Evolutionary conservation across 345 rosid species (phyloP).

Genomic region (Rhizophora apiculata): DNA sequence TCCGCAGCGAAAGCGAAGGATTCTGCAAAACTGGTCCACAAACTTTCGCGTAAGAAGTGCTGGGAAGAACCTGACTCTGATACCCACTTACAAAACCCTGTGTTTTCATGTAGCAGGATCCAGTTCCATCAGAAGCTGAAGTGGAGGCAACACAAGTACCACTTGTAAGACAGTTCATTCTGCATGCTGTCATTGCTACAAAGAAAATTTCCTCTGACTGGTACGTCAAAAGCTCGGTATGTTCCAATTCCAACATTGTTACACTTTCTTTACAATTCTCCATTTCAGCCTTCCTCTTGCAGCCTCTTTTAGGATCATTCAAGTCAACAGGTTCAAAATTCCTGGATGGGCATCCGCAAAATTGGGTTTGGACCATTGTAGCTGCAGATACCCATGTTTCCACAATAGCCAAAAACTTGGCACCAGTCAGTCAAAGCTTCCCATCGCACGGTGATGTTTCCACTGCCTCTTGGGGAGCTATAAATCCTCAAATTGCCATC

Average conservation of each 20-base stretch:
- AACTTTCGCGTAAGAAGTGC: constrained; percentile 56
- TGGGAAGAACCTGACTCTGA: constrained; percentile 38
- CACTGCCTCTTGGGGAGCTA: constrained; percentile 30
- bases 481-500: constrained; percentile 70
- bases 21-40: constrained; percentile 46
- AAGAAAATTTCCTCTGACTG: constrained; percentile 29
- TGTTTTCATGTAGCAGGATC: constrained; percentile 53
- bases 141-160: constrained; percentile 49
- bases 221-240: constrained; percentile 37
- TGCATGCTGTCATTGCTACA: constrained; percentile 44
- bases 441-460: constrained; percentile 37
- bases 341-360: constrained; percentile 52
- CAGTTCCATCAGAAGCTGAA: constrained; percentile 53
- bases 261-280: constrained; percentile 38
- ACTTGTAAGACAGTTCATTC: constrained; percentile 41
- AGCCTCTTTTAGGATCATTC: constrained; percentile 46
- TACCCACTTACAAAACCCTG: constrained; percentile 52
- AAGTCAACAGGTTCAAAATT: constrained; percentile 52
- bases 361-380: constrained; percentile 39
- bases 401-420: constrained; percentile 57
- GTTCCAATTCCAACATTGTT: constrained; percentile 51
- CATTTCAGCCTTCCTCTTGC: constrained; percentile 51
- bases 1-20: constrained; percentile 17
- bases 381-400: constrained; percentile 54
- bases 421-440: constrained; percentile 55